phyloP scores from a whole-genome alignment of 306 rosid genomes.

The Mimosa bimucronata region DNA sequence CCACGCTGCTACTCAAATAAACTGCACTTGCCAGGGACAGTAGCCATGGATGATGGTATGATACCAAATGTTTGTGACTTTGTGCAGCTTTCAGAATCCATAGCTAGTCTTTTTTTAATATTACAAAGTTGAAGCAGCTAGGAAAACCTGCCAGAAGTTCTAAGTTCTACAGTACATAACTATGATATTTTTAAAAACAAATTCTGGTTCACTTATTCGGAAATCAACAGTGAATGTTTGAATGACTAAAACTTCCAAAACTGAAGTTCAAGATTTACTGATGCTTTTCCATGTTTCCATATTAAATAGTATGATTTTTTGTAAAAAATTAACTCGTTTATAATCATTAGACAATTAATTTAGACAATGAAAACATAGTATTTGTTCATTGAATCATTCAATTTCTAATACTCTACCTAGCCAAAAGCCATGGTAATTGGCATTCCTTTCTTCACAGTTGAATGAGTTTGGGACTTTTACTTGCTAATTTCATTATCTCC shows the following conservation, averaged over 20 bases:
- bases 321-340: not conserved
- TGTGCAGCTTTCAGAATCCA: not conserved
- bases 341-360: not conserved
- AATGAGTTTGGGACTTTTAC: not conserved
- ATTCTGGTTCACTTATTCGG: not conserved
- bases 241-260: not conserved
- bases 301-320: not conserved
- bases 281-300: not conserved
- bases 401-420: not conserved
- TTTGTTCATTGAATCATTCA: not conserved
- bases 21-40: conserved; percentile 11
- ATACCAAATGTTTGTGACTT: not conserved
- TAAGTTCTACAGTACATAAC: not conserved
- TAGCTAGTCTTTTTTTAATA: not conserved
- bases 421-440: not conserved
- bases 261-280: not conserved
- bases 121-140: not conserved
- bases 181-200: not conserved
- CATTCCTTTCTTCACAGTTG: not conserved
- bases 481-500: not conserved
- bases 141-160: not conserved
- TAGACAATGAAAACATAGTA: not conserved
- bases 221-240: not conserved
- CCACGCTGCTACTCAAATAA: conserved; percentile 22
- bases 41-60: not conserved